Conservation (phyloP, 129 eudicot species). For the Saussurea involucrata region DNA sequence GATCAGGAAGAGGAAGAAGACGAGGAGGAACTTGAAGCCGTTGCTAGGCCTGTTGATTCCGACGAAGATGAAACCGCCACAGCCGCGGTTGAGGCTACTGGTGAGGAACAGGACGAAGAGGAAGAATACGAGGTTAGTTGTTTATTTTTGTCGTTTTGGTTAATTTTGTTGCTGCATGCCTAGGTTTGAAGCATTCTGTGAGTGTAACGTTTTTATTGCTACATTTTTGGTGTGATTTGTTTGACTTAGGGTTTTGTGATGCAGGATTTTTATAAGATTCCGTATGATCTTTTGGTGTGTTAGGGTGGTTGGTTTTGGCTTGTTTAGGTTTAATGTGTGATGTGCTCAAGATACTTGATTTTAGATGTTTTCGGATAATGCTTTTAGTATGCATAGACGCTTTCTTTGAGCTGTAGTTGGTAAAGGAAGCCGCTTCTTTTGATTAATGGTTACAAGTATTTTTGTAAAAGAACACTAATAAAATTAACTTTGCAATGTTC, state of each 20-base stretch:
- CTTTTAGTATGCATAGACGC: background rate
- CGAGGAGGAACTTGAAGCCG: constrained; percentile 96
- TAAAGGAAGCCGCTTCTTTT: background rate
- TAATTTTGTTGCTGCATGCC: background rate
- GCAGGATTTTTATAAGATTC: constrained; percentile 10
- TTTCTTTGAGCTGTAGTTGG: background rate
- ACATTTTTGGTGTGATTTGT: constrained; percentile 5
- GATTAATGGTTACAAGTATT: background rate
- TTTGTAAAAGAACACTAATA: background rate
- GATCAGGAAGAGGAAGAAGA: constrained; percentile 58
- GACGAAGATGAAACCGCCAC: constrained; percentile 51
- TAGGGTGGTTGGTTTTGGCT: constrained; percentile 1
- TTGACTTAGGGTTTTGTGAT: constrained; percentile 4
- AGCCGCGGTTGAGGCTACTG: constrained; percentile 29
- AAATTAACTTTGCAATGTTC: background rate
- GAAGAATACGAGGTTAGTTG: constrained; percentile 58
- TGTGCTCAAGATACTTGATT: background rate
- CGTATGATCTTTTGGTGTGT: background rate
- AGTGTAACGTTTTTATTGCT: background rate
- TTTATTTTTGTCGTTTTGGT: background rate
- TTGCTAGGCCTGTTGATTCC: constrained; percentile 66
- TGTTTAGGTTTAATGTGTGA: background rate
- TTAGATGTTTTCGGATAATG: background rate
- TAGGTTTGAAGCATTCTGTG: background rate
- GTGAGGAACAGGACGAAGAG: constrained; percentile 38